Evolutionary conservation across 2,329 filamentous ascomycete species (phyloP).

Genomic region (Chaetoscypha palmicola): DNA sequence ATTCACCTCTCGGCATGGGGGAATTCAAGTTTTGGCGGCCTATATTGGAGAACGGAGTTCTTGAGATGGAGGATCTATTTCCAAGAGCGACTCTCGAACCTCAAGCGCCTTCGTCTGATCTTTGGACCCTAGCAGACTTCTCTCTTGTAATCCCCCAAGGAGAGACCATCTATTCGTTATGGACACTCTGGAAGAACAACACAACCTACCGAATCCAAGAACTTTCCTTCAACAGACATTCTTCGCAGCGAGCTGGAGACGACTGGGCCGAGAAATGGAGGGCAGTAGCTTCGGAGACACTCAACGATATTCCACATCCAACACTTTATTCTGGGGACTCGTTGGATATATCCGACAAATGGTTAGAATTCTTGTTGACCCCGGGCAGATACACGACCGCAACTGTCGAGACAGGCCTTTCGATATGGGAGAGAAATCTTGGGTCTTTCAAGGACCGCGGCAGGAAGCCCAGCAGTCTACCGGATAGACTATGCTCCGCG

Average conservation of each 20-base stretch:
- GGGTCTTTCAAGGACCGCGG: slow-evolving; percentile 36
- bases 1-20: slow-evolving; percentile 78
- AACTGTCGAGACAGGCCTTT: slow-evolving; percentile 75
- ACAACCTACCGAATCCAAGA: slow-evolving; percentile 68
- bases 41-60: slow-evolving; percentile 51
- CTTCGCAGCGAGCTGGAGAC: slow-evolving; percentile 14
- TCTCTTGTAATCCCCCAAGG: slow-evolving; percentile 44
- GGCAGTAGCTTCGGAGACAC: slow-evolving; percentile 55
- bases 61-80: slow-evolving; percentile 67
- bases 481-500: slow-evolving; percentile 68
- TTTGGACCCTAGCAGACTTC: slow-evolving; percentile 78
- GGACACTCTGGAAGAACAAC: slow-evolving; percentile 82
- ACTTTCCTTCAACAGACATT: slow-evolving; percentile 58
- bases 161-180: slow-evolving; percentile 54
- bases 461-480: slow-evolving; percentile 49
- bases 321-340: slow-evolving; percentile 56
- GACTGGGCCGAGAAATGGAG: slow-evolving; percentile 65
- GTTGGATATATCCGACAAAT: slow-evolving; percentile 70
- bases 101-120: slow-evolving; percentile 62
- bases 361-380: slow-evolving; percentile 75
- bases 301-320: slow-evolving; percentile 45
- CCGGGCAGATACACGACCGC: slow-evolving; percentile 75
- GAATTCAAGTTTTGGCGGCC: slow-evolving; percentile 91
- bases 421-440: slow-evolving; percentile 68
- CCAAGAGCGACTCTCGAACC: slow-evolving; percentile 59